Percentiles rank a stretch among this genome's conserved stretches.
These are phyloP conservation scores for Mycotypha africana DNA, from an alignment of 371 early-diverging fungal species.

Conservation along the genomic window DNA sequence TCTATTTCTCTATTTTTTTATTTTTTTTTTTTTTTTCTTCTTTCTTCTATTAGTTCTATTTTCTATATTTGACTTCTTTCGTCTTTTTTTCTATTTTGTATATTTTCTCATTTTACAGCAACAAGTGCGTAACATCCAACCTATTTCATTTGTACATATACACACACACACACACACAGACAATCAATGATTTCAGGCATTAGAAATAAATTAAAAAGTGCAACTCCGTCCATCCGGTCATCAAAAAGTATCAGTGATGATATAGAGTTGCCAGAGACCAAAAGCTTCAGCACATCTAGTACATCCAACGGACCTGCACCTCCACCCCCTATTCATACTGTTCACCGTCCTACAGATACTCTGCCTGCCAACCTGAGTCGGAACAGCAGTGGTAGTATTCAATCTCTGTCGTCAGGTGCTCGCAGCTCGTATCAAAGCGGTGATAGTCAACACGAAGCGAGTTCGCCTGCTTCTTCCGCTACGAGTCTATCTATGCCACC, in stretches of 20 bases:
- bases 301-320: background rate
- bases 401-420: background rate
- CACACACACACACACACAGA: too few relatives aligned
- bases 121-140: too few relatives aligned
- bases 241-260: background rate
- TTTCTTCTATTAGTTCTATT: background rate
- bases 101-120: too few relatives aligned
- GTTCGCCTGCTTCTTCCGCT: slow-evolving; percentile 4
- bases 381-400: background rate
- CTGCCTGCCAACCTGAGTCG: background rate
- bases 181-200: slow-evolving; percentile 9
- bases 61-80: too few relatives aligned
- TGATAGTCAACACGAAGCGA: background rate
- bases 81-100: too few relatives aligned
- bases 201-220: slow-evolving; percentile 11
- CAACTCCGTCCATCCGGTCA: slow-evolving; percentile 5
- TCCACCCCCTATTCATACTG: background rate
- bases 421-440: background rate
- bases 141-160: too few relatives aligned
- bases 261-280: too few relatives aligned
- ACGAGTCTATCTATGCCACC: slow-evolving; percentile 2
- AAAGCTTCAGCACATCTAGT: background rate
- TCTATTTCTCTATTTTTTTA: too few relatives aligned
- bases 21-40: background rate
- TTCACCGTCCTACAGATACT: background rate